phyloP scores from a whole-genome alignment of 192 early-diverging fungal species.

The Mortierella antarctica region DNA sequence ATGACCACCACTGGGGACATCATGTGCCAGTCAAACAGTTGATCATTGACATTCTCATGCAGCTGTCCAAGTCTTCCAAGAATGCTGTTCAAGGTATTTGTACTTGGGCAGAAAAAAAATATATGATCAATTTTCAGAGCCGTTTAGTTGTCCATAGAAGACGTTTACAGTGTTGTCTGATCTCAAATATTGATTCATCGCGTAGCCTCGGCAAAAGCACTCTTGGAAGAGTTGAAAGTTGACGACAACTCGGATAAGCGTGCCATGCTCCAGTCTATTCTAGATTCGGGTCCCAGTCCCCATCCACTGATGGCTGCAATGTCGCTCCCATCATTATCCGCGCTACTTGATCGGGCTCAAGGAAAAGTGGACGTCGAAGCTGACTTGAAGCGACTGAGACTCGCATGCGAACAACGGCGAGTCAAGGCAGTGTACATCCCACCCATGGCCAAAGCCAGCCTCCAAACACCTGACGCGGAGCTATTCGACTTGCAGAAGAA shows the following conservation, averaged over 20 bases:
- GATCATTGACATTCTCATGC: neutral
- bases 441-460: neutral
- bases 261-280: too few species aligned
- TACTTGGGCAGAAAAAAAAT: too few species aligned
- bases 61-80: neutral
- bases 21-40: neutral
- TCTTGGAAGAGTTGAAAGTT: too few species aligned
- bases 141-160: too few species aligned
- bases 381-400: neutral
- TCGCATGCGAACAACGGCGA: neutral
- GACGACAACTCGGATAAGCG: too few species aligned
- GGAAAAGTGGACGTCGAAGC: neutral
- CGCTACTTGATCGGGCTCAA: too few species aligned
- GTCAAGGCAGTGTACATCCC: constrained; percentile 1
- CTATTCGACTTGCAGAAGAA: neutral
- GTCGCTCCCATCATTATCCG: too few species aligned
- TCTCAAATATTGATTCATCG: too few species aligned
- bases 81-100: neutral
- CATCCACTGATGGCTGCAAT: too few species aligned
- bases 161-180: too few species aligned
- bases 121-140: neutral
- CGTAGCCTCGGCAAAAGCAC: too few species aligned
- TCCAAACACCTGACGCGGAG: neutral
- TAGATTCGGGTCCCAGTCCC: too few species aligned
- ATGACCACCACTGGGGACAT: neutral